Evolutionary conservation across 2,329 filamentous ascomycete genomes (phyloP).

Genomic region (Podosphaera leucotricha): DNA sequence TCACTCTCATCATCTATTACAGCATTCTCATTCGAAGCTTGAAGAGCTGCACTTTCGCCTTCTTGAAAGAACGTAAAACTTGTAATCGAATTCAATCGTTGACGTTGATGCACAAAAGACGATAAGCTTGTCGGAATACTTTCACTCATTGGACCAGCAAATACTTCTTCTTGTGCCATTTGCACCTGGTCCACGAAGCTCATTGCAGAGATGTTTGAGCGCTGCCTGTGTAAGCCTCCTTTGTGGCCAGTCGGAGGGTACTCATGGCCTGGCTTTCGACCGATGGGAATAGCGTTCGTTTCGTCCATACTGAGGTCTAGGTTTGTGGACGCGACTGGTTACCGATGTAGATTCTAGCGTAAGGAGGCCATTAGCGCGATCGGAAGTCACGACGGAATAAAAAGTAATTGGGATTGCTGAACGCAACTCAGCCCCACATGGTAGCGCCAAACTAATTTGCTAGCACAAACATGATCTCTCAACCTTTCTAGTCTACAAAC

Average conservation of each 20-base stretch:
- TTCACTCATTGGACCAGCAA: conserved; percentile 80
- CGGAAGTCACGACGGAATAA: not conserved
- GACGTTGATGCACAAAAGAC: conserved; percentile 69
- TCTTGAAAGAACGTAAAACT: conserved; percentile 82
- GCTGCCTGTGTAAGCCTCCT: conserved; percentile 33
- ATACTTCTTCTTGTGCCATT: conserved; percentile 95
- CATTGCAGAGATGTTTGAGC: conserved; percentile 46
- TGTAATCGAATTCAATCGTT: conserved; percentile 58
- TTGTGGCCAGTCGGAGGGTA: conserved; percentile 10
- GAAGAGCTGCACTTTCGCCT: not conserved
- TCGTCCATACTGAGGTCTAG: conserved; percentile 8
- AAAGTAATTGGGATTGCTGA: not conserved
- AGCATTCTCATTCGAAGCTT: conserved; percentile 23
- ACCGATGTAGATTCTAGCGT: too few relatives aligned
- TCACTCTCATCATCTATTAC: conserved; percentile 18
- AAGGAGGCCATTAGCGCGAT: too few relatives aligned
- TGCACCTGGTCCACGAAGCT: conserved; percentile 91
- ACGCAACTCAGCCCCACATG: not conserved
- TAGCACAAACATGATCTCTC: not conserved
- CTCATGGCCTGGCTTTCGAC: conserved; percentile 13
- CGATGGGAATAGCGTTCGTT: conserved; percentile 10
- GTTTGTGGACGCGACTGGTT: not conserved
- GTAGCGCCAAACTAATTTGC: conserved; percentile 1
- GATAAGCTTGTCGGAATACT: conserved; percentile 85
- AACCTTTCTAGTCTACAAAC: not conserved